A percentile compares a stretch with the other conserved stretches of the same genome.
phyloP scores from a whole-genome alignment of 768 basidiomycete genomes.

The Phlegmacium glaucopus region DNA sequence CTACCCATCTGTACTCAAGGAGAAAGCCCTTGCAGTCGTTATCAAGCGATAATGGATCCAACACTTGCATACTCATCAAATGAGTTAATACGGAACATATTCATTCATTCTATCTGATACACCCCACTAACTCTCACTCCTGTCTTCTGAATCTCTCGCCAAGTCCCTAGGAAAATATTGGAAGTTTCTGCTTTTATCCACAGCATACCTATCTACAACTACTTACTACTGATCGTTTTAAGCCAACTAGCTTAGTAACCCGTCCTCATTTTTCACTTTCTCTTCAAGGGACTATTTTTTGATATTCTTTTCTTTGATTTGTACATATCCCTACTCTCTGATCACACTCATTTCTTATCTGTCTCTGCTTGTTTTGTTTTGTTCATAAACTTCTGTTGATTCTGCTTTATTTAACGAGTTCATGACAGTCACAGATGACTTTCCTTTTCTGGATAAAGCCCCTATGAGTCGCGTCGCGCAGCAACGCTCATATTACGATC shows the following conservation, averaged over 20 bases:
- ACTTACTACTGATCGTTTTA: too few species aligned
- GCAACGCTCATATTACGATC: constrained; percentile 12
- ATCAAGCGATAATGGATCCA: constrained; percentile 24
- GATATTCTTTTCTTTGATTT: too few species aligned
- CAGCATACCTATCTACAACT: too few species aligned
- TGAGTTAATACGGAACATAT: too few species aligned
- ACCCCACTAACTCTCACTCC: too few species aligned
- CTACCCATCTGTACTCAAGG: constrained; percentile 78
- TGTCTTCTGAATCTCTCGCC: not conserved
- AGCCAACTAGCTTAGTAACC: too few species aligned
- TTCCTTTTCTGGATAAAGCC: constrained; percentile 3
- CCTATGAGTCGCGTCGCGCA: constrained; percentile 20
- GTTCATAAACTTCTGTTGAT: too few species aligned
- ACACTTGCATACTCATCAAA: not conserved
- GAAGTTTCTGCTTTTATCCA: not conserved
- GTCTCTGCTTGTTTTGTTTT: not conserved
- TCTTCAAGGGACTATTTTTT: too few species aligned
- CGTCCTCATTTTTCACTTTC: too few species aligned
- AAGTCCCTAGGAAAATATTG: not conserved
- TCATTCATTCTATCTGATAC: too few species aligned
- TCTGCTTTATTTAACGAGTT: not conserved
- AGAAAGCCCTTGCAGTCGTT: constrained; percentile 51
- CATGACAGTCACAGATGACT: not conserved
- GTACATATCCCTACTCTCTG: not conserved
- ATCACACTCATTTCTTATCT: not conserved